Conservation (phyloP, 1,284 basidiomycete genomes). For the Cryptococcus sp. region DNA sequence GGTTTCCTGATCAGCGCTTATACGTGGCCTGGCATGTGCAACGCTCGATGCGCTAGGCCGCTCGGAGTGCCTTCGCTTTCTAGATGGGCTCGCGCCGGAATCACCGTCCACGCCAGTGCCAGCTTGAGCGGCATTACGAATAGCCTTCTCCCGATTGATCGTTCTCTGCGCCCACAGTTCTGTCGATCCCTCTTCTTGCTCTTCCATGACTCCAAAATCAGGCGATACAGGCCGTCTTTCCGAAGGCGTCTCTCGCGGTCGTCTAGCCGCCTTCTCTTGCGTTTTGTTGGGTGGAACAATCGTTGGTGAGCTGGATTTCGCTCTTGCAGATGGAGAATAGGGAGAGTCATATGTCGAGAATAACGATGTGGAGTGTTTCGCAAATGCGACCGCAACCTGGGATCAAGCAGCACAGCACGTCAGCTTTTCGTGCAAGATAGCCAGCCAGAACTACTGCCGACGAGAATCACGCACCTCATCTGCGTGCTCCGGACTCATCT, state of each 20-base stretch:
- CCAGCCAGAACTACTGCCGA: neutral
- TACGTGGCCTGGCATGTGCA: too few species aligned
- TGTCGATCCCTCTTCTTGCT: too few species aligned
- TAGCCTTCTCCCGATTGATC: neutral
- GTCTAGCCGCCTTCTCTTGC: neutral
- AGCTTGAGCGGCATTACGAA: neutral
- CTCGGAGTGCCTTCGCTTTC: too few species aligned
- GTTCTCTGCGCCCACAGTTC: too few species aligned
- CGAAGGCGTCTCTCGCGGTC: too few species aligned
- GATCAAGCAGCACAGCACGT: neutral
- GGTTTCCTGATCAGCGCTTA: too few species aligned
- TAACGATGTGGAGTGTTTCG: slow-evolving; percentile 74
- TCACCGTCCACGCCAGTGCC: neutral
- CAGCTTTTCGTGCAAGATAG: neutral
- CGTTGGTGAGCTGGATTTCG: slow-evolving; percentile 11
- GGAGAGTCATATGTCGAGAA: slow-evolving; percentile 73
- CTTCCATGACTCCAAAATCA: too few species aligned
- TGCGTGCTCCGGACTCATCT: slow-evolving; percentile 72
- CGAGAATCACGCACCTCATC: slow-evolving; percentile 64
- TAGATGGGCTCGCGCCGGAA: too few species aligned
- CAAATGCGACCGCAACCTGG: slow-evolving; percentile 62
- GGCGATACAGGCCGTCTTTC: too few species aligned
- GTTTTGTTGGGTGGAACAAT: slow-evolving; percentile 10
- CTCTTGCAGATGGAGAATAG: slow-evolving; percentile 21
- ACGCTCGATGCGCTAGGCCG: too few species aligned